Evolutionary conservation across 2,329 filamentous ascomycete genomes (phyloP), one percentile per base, ranked within the genome.

Genomic region (Sphaerulina vaccinii): DNA sequence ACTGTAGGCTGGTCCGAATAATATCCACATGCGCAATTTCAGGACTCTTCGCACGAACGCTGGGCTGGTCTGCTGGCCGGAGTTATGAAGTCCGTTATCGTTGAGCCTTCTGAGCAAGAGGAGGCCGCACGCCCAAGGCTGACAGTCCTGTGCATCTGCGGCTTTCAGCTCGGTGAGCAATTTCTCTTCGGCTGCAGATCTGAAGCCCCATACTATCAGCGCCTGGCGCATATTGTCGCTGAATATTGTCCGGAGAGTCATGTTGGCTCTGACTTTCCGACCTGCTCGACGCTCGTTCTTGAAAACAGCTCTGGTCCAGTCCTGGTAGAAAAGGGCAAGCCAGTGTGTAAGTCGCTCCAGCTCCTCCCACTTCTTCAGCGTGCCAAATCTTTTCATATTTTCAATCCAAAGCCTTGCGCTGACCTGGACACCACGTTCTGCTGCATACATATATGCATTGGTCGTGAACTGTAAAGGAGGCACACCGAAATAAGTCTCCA

Each of bases 301-400:
- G 22, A 16, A 23, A 15, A 41, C 15, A 15, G 29, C 29, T 18
- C 27, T 2, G 16, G 7, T 41, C 37, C 37, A 27, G 23, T 33
- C n/a, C 22, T 39, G 19, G 33, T 63, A 62, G 10, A 52, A 52
- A 9, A 58, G 63, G 4, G 73, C 71, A 3, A 86, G 71, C 79
- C 75, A 79, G 37, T 78, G 59, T 10, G 76, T 71, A 21, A 84
- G 69, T 18, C 73, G 73, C 52, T 74, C 71, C 5, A 85, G 68
- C 24, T 80, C 77, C 11, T 74, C 62, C 61, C 81, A 75, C 13
- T 75, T 71, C 6, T 76, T 71, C 7, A 70, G 65, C 79, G 82
- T 84, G 3, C 83, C 84, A 39, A 81, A 75, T 22, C 82, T 76
- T 39, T 79, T 79, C 36, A 86, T 62, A 8, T 84, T 70, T 62